Evolutionary conservation across 768 basidiomycete species (phyloP), one percentile per base, ranked within the genome.

Genomic region (Panaeolus cyanescens): DNA sequence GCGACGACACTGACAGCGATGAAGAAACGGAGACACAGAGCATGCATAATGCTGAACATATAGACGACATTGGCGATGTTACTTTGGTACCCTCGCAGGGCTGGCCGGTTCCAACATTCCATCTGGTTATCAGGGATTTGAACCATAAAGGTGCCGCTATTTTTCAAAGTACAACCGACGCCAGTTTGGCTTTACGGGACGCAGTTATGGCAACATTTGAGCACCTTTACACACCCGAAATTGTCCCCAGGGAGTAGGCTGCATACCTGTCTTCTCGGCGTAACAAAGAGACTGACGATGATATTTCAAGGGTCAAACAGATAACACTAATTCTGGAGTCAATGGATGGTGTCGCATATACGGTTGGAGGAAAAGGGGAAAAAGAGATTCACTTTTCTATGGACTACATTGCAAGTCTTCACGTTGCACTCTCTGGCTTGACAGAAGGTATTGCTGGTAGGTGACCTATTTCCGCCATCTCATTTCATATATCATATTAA

Each of bases 351-450:
- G 85, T 91, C 10, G 92, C 92, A 33, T 79, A 90, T 71, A 89
- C 91, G 0, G 78, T 68, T 33, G 90, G 90, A 58, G 76, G 69
- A 5, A 56, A 74, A 17, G 70, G 76, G 17, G 77, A 85, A 70
- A 93, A 93, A 75, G 88, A 92, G 74, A 87, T 93, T 28, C 86
- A 91, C 67, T 79, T 92, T 53, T 88, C 90, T 8, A 80, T 89
- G 20, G 79, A 87, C 53, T 85, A 92, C 72, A 80, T 93, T 72
- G 73, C 74, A 55, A 75, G 77, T 28, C 8, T 28, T 10, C 5
- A 1, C 3, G 22, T 28, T 13, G 45, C 25, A 1, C 45, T 28
- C 3, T 15, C 45, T 15, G 45, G 45, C 13, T n/a, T 50, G 30
- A 50, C 45, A 28, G 22, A 50, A 28, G 25, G 45, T 28, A 50